Evolutionary conservation across 2,329 filamentous ascomycete genomes (phyloP).

Genomic region (Mariannaea sp.): DNA sequence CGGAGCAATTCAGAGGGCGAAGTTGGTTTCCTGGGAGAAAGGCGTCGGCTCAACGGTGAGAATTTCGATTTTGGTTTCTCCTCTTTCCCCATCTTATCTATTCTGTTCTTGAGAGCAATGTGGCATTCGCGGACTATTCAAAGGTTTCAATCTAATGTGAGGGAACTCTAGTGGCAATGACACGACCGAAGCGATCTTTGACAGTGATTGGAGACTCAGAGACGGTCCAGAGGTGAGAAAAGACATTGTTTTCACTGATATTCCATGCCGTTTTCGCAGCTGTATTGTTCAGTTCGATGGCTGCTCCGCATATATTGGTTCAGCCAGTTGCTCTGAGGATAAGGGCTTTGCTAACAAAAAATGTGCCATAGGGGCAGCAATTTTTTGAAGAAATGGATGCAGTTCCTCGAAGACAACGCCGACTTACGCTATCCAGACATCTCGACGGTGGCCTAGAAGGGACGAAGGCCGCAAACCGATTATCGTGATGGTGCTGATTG

Average conservation of each 20-base stretch:
- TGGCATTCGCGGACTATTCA: constrained; percentile 7
- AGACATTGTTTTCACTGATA: constrained; percentile 13
- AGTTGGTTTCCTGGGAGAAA: constrained; percentile 92
- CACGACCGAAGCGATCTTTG: constrained; percentile 85
- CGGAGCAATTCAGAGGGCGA: constrained; percentile 85
- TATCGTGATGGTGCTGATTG: not conserved
- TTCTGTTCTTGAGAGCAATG: constrained; percentile 3
- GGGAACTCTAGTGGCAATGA: constrained; percentile 88
- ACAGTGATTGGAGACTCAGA: constrained; percentile 94
- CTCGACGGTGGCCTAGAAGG: constrained; percentile 41
- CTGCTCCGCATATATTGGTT: constrained; percentile 26
- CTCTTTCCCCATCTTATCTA: constrained; percentile 12
- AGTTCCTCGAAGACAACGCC: constrained; percentile 83
- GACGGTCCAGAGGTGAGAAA: constrained; percentile 85
- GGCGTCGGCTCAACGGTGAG: constrained; percentile 87
- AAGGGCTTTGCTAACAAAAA: constrained; percentile 24
- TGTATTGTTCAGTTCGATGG: constrained; percentile 22
- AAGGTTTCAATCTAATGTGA: constrained; percentile 27
- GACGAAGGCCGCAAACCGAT: constrained; percentile 10
- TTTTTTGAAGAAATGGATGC: constrained; percentile 92
- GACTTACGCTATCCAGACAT: constrained; percentile 87
- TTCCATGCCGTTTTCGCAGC: constrained; percentile 1
- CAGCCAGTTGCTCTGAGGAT: constrained; percentile 31
- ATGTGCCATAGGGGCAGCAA: constrained; percentile 68
- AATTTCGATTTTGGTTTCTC: constrained; percentile 42